phyloP scores from a whole-genome alignment of 306 rosid genomes.

The Ormosia semicastrata region DNA sequence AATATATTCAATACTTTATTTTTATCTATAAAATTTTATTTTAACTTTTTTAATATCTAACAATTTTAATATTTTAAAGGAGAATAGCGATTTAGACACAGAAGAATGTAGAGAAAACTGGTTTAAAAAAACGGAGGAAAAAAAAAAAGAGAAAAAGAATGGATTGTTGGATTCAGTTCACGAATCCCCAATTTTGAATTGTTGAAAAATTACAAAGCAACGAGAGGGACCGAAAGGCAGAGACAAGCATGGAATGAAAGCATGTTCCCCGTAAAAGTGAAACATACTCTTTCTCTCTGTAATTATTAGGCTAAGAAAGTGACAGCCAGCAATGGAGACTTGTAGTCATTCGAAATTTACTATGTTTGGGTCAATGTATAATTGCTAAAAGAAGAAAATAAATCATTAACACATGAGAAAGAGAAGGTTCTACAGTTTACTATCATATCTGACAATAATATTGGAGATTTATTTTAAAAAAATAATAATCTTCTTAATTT shows the following conservation, averaged over 20 bases:
- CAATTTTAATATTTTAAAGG: too few relatives aligned
- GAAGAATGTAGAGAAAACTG: too few relatives aligned
- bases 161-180: not conserved
- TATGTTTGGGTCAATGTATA: not conserved
- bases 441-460: not conserved
- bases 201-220: not conserved
- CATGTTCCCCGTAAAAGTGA: constrained; percentile 13
- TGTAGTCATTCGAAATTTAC: constrained; percentile 7
- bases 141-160: too few relatives aligned
- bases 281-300: not conserved
- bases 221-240: not conserved
- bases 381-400: constrained; percentile 8
- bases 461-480: not conserved
- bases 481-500: too few relatives aligned
- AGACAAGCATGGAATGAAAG: not conserved
- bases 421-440: not conserved
- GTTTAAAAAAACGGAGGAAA: too few relatives aligned
- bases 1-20: too few relatives aligned
- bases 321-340: not conserved
- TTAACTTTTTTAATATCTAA: too few relatives aligned
- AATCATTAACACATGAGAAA: not conserved
- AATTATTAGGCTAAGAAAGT: constrained; percentile 12
- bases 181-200: not conserved
- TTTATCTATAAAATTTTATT: too few relatives aligned
- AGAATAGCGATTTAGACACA: too few relatives aligned